A percentile compares a stretch with the other conserved stretches of the same genome.
Conservation (phyloP, 345 rosid genomes). For the Cardiospermum halicacabum region DNA sequence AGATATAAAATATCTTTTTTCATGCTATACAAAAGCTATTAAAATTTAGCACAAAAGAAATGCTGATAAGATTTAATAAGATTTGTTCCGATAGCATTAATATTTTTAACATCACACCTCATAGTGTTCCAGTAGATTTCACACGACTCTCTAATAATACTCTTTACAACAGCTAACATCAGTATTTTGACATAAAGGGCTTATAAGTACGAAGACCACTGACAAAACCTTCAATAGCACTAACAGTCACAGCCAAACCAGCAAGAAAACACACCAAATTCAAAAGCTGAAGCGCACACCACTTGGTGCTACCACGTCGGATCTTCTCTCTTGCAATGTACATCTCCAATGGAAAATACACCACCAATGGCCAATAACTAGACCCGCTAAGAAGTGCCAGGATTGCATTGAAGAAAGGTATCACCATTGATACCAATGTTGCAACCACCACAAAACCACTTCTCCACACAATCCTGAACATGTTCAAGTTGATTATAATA, state of each 20-base stretch:
- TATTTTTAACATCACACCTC: too few species aligned
- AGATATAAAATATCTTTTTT: too few species aligned
- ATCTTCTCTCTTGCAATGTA: conserved; percentile 22
- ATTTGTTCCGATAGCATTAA: too few species aligned
- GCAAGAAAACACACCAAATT: conserved; percentile 19
- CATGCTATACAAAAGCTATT: too few species aligned
- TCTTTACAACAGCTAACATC: too few species aligned
- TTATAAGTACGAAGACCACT: conserved; percentile 10
- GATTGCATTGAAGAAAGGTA: conserved; percentile 29
- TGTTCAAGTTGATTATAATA: conserved; percentile 1
- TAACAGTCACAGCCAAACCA: conserved; percentile 18
- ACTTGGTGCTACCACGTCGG: neutral
- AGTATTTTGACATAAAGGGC: conserved; percentile 9
- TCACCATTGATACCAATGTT: conserved; percentile 22
- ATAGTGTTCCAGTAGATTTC: too few species aligned
- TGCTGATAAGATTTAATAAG: too few species aligned
- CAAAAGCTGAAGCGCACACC: conserved; percentile 16
- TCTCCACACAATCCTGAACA: conserved; percentile 23
- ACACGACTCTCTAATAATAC: too few species aligned
- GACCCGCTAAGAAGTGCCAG: conserved; percentile 26
- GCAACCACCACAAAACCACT: conserved; percentile 12
- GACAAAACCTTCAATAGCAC: conserved; percentile 19
- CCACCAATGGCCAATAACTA: conserved; percentile 25
- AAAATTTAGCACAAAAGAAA: too few species aligned
- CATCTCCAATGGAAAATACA: conserved; percentile 29